phyloP scores from a whole-genome alignment of 768 basidiomycete species.

The Cyathus striatus region DNA sequence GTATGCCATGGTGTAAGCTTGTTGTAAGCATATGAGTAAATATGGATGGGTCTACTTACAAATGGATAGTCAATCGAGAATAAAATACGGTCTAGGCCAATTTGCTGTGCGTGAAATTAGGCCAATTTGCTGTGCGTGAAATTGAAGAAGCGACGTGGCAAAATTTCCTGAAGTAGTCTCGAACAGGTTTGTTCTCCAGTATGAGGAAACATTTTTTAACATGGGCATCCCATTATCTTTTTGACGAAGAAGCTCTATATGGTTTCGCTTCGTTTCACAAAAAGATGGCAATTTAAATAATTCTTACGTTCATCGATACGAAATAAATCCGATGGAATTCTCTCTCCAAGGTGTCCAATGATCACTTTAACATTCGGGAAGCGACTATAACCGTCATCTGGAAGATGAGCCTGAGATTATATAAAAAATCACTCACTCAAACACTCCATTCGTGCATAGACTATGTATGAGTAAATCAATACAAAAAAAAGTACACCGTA shows the following conservation, averaged over 20 bases:
- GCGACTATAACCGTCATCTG: constrained; percentile 19
- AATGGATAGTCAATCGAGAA: constrained; percentile 35
- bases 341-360: constrained; percentile 38
- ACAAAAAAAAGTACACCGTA: background rate
- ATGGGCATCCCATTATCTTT: constrained; percentile 26
- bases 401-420: background rate
- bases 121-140: constrained; percentile 33
- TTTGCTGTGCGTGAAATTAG: constrained; percentile 30
- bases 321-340: constrained; percentile 34
- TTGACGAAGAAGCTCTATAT: constrained; percentile 24
- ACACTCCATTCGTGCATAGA: constrained; percentile 32
- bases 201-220: constrained; percentile 29
- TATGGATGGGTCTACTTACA: constrained; percentile 12
- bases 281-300: background rate
- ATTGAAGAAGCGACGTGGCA: constrained; percentile 29
- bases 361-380: constrained; percentile 36
- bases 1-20: background rate
- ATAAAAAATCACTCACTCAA: constrained; percentile 21
- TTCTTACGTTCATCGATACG: constrained; percentile 33
- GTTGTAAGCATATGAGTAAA: background rate
- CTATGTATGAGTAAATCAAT: constrained; percentile 7
- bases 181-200: constrained; percentile 33
- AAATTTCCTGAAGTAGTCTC: constrained; percentile 38
- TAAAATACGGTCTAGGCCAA: constrained; percentile 34
- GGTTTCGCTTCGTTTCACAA: background rate